Evolutionary conservation across 805 yeast genomes (phyloP).

Genomic region (Ogataea polymorpha): DNA sequence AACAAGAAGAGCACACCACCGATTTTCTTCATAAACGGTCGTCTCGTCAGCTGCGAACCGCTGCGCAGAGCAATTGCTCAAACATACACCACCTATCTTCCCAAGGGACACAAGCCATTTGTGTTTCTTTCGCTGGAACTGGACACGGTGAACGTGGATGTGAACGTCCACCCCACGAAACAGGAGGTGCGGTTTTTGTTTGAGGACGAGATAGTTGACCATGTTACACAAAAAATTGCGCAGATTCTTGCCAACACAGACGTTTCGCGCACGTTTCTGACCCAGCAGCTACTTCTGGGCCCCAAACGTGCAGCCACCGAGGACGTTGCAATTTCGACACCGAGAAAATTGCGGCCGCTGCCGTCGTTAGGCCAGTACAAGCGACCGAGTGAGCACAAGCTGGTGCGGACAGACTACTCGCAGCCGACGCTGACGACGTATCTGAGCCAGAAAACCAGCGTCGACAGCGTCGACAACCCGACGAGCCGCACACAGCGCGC

Average conservation of each 20-base stretch:
- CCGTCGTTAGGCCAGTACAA: slow-evolving; percentile 19
- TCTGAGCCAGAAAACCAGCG: slow-evolving; percentile 14
- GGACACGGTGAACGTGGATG: slow-evolving; percentile 73
- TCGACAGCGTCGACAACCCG: neutral
- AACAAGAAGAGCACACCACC: slow-evolving; percentile 66
- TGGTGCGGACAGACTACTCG: slow-evolving; percentile 68
- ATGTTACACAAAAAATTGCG: slow-evolving; percentile 49
- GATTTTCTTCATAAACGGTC: slow-evolving; percentile 78
- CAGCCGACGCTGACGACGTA: slow-evolving; percentile 53
- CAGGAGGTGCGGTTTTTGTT: slow-evolving; percentile 81
- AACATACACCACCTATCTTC: slow-evolving; percentile 62
- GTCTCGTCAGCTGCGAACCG: slow-evolving; percentile 83
- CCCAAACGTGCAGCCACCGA: slow-evolving; percentile 26
- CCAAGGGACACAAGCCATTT: slow-evolving; percentile 77
- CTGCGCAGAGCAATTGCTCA: slow-evolving; percentile 63
- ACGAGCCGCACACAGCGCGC: slow-evolving; percentile 22
- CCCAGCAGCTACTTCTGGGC: slow-evolving; percentile 54
- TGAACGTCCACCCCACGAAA: slow-evolving; percentile 94
- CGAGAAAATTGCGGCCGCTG: slow-evolving; percentile 7
- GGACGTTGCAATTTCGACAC: slow-evolving; percentile 11
- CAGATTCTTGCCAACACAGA: slow-evolving; percentile 54
- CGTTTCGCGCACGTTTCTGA: slow-evolving; percentile 61
- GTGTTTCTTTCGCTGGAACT: slow-evolving; percentile 70
- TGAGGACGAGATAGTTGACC: slow-evolving; percentile 81
- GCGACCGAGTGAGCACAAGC: slow-evolving; percentile 55